Evolutionary conservation across 2,329 filamentous ascomycete species (phyloP), one percentile per base, ranked within the genome.

Genomic region (Beauveria sp.): DNA sequence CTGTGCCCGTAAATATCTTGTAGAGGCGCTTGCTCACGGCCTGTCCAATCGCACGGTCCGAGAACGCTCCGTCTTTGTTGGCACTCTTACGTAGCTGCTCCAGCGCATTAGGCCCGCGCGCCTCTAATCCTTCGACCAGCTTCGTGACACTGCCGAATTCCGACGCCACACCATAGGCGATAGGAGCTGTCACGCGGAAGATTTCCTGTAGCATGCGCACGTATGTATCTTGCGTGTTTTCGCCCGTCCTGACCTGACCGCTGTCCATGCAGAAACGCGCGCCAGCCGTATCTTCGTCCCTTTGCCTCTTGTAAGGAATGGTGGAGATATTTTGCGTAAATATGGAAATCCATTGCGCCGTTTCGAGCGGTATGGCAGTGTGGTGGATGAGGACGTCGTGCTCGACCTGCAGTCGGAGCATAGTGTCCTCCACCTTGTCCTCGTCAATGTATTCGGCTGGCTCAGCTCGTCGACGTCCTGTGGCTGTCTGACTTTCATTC

Each of bases 271-370:
- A 92, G 70, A 93, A 93, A 0, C 82, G 79, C 1, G 84, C 85
- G 14, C 80, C 77, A 1, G 81, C 78, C 59, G 77, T 77, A 54
- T 74, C 71, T 40, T 73, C 72, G 60, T 84, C 81, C 24, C 75
- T 73, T 66, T 80, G 79, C 56, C 77, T 81, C 64, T 84, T 84
- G 71, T 92, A 92, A 0, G 89, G 90, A 24, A 89, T 84, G 1
- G 86, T 89, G 8, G 88, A 89, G 54, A 93, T 86, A 70, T 93
- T 87, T 68, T 92, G 87, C 0, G 90, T 93, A 67, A 92, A 91
- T 40, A 82, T 78, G 34, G 81, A 77, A 34, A 92, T 84, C 87
- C 89, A 91, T 66, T 87, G 82, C 2, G 88, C 87, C 1, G 88
- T 89, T 67, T 91, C 87, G 0, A 82, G 69, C 0, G 81, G 68